Conservation (phyloP, 2,329 filamentous ascomycete species). For the Sphaceloma murrayae region DNA sequence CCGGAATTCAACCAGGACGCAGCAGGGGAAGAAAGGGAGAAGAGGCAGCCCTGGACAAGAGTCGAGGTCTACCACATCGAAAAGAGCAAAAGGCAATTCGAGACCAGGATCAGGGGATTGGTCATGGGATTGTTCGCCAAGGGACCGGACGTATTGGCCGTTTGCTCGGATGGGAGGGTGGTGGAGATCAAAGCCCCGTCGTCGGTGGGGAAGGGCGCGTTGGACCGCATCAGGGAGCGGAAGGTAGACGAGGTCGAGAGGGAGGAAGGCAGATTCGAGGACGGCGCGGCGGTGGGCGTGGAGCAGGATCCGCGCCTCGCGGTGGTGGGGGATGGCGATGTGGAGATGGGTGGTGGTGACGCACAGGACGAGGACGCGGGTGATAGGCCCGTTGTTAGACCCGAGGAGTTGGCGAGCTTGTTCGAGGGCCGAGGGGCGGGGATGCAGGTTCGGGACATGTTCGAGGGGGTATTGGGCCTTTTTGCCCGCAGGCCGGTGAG, state of each 20-base stretch:
- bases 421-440: slow-evolving; percentile 54
- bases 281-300: slow-evolving; percentile 1
- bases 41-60: slow-evolving; percentile 26
- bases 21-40: not conserved
- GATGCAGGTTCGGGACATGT: slow-evolving; percentile 64
- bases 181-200: not conserved
- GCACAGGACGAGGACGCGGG: no score
- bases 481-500: slow-evolving; percentile 48
- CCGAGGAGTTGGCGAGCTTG: slow-evolving; percentile 58
- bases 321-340: slow-evolving; percentile 26
- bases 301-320: slow-evolving; percentile 26
- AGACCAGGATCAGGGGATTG: slow-evolving; percentile 1
- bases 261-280: slow-evolving; percentile 7
- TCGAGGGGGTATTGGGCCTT: slow-evolving; percentile 59
- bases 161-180: not conserved
- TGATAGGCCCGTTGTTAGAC: slow-evolving; percentile 52
- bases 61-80: slow-evolving; percentile 1
- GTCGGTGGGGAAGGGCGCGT: not conserved
- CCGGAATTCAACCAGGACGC: not conserved
- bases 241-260: slow-evolving; percentile 11
- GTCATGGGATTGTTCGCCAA: slow-evolving; percentile 6
- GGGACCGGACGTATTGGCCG: not conserved
- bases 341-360: slow-evolving; percentile 24
- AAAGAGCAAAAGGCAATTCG: slow-evolving; percentile 3
- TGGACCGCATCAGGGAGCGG: slow-evolving; percentile 5